phyloP scores from a whole-genome alignment of 2,329 filamentous ascomycete species.

The Huntiella abstrusa region DNA sequence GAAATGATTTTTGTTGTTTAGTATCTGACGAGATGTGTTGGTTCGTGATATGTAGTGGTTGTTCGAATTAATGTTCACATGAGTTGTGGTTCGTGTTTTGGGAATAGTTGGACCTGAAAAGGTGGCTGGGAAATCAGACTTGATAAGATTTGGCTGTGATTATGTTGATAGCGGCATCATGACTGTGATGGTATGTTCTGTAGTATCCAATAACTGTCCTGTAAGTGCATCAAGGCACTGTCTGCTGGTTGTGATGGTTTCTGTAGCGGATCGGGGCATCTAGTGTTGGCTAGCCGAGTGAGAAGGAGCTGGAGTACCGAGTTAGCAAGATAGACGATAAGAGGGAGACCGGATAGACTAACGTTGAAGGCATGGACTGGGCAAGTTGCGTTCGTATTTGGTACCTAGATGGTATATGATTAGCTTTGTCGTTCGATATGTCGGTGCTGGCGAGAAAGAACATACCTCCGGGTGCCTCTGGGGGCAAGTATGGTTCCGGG shows the following conservation, averaged over 20 bases:
- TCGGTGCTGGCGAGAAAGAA: conserved; percentile 3
- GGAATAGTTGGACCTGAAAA: background rate
- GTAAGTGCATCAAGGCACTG: background rate
- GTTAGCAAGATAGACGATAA: background rate
- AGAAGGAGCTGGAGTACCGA: conserved; percentile 2
- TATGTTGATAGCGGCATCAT: too few relatives aligned
- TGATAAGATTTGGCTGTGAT: too few relatives aligned
- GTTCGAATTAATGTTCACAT: too few relatives aligned
- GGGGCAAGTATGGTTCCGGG: conserved; percentile 76
- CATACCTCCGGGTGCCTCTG: conserved; percentile 83
- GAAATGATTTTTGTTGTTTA: too few relatives aligned
- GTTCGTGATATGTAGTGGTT: too few relatives aligned
- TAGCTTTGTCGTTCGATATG: background rate
- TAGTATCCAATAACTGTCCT: background rate
- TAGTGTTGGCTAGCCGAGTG: background rate
- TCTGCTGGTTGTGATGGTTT: background rate
- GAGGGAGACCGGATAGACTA: conserved; percentile 23
- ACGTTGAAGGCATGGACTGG: conserved; percentile 64
- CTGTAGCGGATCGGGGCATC: too few relatives aligned
- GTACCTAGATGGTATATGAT: conserved; percentile 39
- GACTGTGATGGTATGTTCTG: background rate
- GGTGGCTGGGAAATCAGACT: too few relatives aligned
- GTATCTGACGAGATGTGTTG: too few relatives aligned
- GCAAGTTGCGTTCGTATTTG: conserved; percentile 90
- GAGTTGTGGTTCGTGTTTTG: too few relatives aligned